phyloP scores from a whole-genome alignment of 495 filamentous ascomycete species.

The Pseudomonodictys pantanalensis region DNA sequence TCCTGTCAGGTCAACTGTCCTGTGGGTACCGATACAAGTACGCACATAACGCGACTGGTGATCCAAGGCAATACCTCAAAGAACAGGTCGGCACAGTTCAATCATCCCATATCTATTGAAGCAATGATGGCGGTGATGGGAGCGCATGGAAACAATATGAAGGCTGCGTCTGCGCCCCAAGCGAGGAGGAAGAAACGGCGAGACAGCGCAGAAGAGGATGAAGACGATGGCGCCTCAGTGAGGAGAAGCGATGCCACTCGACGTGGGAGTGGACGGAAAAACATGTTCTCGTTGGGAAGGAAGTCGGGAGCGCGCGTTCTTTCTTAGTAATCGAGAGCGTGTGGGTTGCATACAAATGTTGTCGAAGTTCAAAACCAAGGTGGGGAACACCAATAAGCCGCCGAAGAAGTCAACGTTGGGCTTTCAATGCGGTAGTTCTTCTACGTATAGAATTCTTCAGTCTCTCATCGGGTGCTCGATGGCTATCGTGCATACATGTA shows the following conservation, averaged over 20 bases:
- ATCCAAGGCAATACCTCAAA: constrained; percentile 5
- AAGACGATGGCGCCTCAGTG: neutral
- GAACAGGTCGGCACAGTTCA: constrained; percentile 3
- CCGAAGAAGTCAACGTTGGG: too few species aligned
- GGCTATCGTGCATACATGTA: neutral
- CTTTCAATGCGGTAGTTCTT: too few species aligned
- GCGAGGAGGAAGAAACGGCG: constrained; percentile 7
- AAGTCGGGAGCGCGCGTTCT: neutral
- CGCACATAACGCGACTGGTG: neutral
- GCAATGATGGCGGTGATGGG: constrained; percentile 1
- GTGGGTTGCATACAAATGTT: neutral
- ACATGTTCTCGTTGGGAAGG: neutral
- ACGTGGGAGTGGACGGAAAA: neutral
- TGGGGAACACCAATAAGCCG: too few species aligned
- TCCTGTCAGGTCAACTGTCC: constrained; percentile 8
- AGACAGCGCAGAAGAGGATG: neutral
- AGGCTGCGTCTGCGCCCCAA: neutral
- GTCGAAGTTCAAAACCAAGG: too few species aligned
- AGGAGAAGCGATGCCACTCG: constrained; percentile 1
- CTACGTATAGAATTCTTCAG: too few species aligned
- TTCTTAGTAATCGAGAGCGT: neutral
- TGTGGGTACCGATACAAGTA: constrained; percentile 3
- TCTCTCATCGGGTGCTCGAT: neutral
- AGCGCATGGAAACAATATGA: constrained; percentile 5
- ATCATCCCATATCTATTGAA: constrained; percentile 1